Conservation (phyloP, 1,284 basidiomycete genomes). For the Pseudozyma flocculosa region DNA sequence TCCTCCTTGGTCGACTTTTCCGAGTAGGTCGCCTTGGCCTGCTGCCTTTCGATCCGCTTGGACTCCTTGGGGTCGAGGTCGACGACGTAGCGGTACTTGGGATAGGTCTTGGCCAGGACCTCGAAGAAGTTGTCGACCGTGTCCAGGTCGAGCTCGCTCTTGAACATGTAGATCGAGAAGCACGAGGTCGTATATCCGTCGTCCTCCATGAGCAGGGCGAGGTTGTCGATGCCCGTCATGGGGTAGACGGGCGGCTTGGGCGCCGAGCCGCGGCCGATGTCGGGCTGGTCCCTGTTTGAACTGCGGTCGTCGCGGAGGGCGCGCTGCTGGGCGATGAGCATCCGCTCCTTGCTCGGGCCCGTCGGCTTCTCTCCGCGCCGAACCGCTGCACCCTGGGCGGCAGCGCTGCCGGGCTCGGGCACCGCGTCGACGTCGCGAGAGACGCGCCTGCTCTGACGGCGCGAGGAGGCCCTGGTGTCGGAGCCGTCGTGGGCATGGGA, state of each 20-base stretch:
- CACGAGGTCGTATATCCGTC: constrained; percentile 53
- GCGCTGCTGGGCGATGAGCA: constrained; percentile 19
- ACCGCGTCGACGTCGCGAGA: background rate
- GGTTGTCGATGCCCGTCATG: constrained; percentile 55
- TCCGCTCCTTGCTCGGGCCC: constrained; percentile 15
- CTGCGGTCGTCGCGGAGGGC: constrained; percentile 16
- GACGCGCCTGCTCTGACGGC: constrained; percentile 1
- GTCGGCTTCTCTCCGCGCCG: constrained; percentile 13
- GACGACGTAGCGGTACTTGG: constrained; percentile 54
- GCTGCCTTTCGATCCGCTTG: constrained; percentile 21
- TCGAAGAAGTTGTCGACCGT: constrained; percentile 55
- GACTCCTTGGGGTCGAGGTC: constrained; percentile 51
- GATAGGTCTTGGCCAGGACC: constrained; percentile 49
- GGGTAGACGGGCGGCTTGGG: constrained; percentile 39
- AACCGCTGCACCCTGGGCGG: constrained; percentile 32
- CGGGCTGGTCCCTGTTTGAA: constrained; percentile 17
- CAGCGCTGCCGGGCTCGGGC: constrained; percentile 9
- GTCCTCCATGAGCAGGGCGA: constrained; percentile 54
- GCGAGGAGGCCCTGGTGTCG: constrained; percentile 10
- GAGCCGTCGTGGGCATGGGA: constrained; percentile 2
- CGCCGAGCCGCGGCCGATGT: constrained; percentile 32
- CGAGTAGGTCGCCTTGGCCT: background rate
- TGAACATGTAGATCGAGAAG: constrained; percentile 57
- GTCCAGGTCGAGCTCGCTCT: constrained; percentile 46
- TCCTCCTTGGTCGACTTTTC: constrained; percentile 4